A percentile compares a stretch with the other conserved stretches of the same genome.
phyloP scores from a whole-genome alignment of 139 green algal species.

The Chlorella vulgaris region DNA sequence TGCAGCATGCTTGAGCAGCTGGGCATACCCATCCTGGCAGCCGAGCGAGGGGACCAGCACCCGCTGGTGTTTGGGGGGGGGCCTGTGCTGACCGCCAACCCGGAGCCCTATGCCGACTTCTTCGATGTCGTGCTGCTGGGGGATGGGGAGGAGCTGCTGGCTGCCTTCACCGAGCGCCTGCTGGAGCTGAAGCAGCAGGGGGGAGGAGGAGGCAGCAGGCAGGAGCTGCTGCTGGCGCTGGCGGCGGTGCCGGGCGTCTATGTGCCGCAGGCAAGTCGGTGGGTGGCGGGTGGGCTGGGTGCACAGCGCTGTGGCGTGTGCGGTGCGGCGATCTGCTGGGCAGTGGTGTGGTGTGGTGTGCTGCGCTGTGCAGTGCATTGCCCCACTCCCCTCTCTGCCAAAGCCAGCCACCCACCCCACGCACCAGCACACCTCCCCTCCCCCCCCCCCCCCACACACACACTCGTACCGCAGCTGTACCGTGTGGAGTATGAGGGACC shows the following conservation, averaged over 20 bases:
- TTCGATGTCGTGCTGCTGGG: constrained; percentile 49
- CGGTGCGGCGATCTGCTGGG: neutral
- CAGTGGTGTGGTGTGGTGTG: neutral
- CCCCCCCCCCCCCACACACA: neutral
- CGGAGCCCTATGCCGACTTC: constrained; percentile 47
- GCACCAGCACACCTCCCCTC: too few species aligned
- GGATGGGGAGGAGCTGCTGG: constrained; percentile 30
- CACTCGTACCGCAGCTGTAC: constrained; percentile 30
- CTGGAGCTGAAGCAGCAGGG: constrained; percentile 22
- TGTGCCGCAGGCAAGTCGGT: constrained; percentile 26
- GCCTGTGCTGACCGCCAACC: constrained; percentile 50
- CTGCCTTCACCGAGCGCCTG: constrained; percentile 34
- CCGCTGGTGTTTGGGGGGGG: constrained; percentile 54
- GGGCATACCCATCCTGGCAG: constrained; percentile 37
- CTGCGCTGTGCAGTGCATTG: neutral
- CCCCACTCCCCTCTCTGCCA: neutral
- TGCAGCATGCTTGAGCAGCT: constrained; percentile 46
- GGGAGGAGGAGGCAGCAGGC: neutral
- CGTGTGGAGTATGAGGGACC: constrained; percentile 25
- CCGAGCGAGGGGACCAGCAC: constrained; percentile 33
- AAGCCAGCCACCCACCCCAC: too few species aligned
- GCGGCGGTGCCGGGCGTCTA: constrained; percentile 39
- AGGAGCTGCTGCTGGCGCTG: constrained; percentile 41
- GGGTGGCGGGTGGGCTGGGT: too few species aligned
- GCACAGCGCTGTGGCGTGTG: too few species aligned